Conservation (phyloP, 345 rosid species). For the Gossypium stocksii region DNA sequence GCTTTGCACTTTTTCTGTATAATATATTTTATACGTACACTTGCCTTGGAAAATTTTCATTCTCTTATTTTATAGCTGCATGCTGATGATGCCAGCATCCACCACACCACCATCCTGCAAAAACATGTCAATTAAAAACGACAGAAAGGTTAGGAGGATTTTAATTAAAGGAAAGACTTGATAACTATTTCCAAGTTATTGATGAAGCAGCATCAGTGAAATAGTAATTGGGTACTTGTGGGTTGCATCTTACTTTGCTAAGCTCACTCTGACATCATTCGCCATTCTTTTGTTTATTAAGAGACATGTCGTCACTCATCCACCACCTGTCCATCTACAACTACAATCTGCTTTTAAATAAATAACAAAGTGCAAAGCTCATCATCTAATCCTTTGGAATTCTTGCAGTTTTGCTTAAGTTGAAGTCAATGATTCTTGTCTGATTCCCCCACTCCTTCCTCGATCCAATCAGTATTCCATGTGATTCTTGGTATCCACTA, state of each 20-base stretch:
- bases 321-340: slow-evolving; percentile 7
- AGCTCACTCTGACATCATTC: background rate
- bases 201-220: no score
- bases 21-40: background rate
- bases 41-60: background rate
- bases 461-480: background rate
- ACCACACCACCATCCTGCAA: background rate
- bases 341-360: background rate
- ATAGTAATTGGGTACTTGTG: no score
- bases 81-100: slow-evolving; percentile 6
- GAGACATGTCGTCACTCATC: background rate
- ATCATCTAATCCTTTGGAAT: slow-evolving; percentile 1
- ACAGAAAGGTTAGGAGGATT: no score
- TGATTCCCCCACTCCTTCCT: slow-evolving; percentile 7
- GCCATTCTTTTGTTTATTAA: background rate
- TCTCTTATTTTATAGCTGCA: background rate
- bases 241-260: no score
- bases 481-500: background rate
- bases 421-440: slow-evolving; percentile 22
- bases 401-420: background rate
- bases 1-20: background rate
- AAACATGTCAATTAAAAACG: no score
- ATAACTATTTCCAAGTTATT: no score
- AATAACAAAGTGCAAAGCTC: background rate
- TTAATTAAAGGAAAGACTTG: no score